These are phyloP conservation scores for Geranomyces michiganensis DNA, from an alignment of 192 early-diverging fungal species.

Conservation along the genomic window DNA sequence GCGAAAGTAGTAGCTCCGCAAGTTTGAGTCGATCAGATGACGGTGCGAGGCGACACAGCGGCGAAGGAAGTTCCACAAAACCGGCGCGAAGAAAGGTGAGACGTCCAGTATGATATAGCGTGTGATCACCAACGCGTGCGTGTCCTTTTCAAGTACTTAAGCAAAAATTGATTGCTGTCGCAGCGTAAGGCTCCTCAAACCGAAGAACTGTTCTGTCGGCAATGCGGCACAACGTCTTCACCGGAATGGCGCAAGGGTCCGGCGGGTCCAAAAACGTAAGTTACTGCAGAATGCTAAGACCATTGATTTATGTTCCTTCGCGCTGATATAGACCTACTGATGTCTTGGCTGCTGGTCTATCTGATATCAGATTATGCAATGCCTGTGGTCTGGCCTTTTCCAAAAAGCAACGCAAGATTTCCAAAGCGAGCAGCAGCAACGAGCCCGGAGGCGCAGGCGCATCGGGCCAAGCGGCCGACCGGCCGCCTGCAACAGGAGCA, in stretches of 20 bases:
- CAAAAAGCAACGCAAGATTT: slow-evolving; percentile 44
- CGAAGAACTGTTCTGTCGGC: slow-evolving; percentile 53
- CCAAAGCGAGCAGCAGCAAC: slow-evolving; percentile 9
- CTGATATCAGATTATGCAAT: slow-evolving; percentile 46
- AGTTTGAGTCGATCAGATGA: background rate
- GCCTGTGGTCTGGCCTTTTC: slow-evolving; percentile 55
- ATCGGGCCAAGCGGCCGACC: too few relatives aligned
- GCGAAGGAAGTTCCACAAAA: background rate
- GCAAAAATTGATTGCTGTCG: background rate
- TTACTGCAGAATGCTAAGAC: background rate
- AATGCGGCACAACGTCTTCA: slow-evolving; percentile 50
- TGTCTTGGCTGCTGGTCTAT: background rate
- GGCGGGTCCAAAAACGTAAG: slow-evolving; percentile 54
- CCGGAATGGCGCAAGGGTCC: slow-evolving; percentile 58
- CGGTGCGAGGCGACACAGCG: background rate
- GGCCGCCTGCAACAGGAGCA: too few relatives aligned
- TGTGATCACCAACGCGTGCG: background rate
- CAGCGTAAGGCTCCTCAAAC: slow-evolving; percentile 16
- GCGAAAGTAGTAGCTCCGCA: background rate
- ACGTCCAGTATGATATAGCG: background rate
- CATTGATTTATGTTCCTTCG: too few relatives aligned
- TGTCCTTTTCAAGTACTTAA: background rate
- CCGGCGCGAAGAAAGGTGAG: background rate
- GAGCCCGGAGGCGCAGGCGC: background rate
- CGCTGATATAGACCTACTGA: too few relatives aligned